Evolutionary conservation across 495 filamentous ascomycete genomes (phyloP).

Genomic region (Cercophora samala): DNA sequence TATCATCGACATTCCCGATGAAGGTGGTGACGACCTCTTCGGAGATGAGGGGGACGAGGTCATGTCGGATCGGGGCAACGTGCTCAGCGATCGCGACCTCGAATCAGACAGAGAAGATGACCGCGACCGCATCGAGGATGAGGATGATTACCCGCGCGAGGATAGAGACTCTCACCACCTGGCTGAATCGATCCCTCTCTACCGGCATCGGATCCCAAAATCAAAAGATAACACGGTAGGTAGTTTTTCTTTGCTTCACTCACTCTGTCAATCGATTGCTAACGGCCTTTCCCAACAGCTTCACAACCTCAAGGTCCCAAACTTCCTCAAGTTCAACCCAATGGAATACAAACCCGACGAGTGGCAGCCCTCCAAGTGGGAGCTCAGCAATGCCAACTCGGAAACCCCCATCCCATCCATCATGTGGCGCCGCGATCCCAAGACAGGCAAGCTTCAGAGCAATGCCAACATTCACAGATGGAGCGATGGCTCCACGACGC

Average conservation of each 20-base stretch:
- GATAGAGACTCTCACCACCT: constrained; percentile 44
- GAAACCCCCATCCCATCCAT: constrained; percentile 40
- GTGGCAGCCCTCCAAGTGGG: constrained; percentile 54
- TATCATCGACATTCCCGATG: constrained; percentile 48
- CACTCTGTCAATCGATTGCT: background rate
- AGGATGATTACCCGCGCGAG: constrained; percentile 44
- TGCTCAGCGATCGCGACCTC: constrained; percentile 65
- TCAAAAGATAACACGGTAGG: constrained; percentile 64
- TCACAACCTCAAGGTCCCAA: constrained; percentile 73
- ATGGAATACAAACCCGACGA: constrained; percentile 68
- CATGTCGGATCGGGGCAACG: constrained; percentile 34
- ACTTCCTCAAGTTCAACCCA: constrained; percentile 73
- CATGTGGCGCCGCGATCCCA: constrained; percentile 41
- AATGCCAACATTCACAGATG: constrained; percentile 76
- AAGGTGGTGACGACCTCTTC: constrained; percentile 63
- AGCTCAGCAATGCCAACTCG: constrained; percentile 42
- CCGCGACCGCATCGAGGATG: constrained; percentile 41
- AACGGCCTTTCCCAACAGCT: constrained; percentile 51
- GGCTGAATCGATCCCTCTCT: constrained; percentile 57
- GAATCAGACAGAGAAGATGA: constrained; percentile 74
- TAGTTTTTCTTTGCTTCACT: background rate
- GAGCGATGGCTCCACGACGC: constrained; percentile 80
- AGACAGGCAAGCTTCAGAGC: constrained; percentile 58
- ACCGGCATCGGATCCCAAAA: constrained; percentile 64
- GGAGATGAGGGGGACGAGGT: constrained; percentile 50